These are phyloP conservation scores for Pilatotrama ljubarskyi DNA, from an alignment of 768 basidiomycete species.

Conservation along the genomic window DNA sequence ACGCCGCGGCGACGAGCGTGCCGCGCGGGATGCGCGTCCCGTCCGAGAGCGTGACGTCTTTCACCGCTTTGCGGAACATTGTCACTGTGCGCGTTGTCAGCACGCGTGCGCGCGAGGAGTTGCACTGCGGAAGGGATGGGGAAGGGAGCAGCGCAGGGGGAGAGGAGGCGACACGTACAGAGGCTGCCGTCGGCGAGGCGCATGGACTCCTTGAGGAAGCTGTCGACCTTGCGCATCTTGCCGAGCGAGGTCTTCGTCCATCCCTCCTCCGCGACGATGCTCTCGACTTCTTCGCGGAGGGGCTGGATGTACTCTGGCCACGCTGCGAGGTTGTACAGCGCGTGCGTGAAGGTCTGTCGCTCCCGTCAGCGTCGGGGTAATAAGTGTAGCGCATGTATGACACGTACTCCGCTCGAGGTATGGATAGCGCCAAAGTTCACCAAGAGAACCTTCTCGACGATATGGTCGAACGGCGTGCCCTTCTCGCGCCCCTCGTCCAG, in stretches of 20 bases:
- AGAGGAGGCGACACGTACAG: not conserved
- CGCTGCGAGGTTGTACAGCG: constrained; percentile 32
- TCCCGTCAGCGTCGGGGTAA: not conserved
- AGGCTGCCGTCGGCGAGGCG: constrained; percentile 29
- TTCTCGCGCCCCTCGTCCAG: constrained; percentile 27
- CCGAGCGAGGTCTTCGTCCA: constrained; percentile 45
- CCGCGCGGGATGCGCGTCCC: constrained; percentile 33
- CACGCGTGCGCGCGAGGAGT: not conserved
- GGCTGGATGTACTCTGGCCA: constrained; percentile 31
- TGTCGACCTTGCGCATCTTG: constrained; percentile 47
- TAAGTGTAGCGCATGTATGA: no score
- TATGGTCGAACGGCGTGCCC: constrained; percentile 18
- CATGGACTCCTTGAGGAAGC: constrained; percentile 50
- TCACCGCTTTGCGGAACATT: constrained; percentile 31
- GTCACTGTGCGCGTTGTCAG: constrained; percentile 25
- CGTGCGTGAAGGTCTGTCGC: constrained; percentile 32
- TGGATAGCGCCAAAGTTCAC: constrained; percentile 45
- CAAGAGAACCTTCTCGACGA: constrained; percentile 31
- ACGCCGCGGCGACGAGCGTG: constrained; percentile 24
- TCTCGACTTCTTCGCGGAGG: constrained; percentile 33
- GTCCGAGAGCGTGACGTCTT: constrained; percentile 39
- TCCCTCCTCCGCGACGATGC: constrained; percentile 28
- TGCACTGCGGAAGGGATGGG: not conserved
- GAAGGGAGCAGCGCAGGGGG: not conserved
- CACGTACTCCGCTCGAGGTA: constrained; percentile 42